Conservation (phyloP, 306 rosid genomes). For the Astragalus glycyphyllos region DNA sequence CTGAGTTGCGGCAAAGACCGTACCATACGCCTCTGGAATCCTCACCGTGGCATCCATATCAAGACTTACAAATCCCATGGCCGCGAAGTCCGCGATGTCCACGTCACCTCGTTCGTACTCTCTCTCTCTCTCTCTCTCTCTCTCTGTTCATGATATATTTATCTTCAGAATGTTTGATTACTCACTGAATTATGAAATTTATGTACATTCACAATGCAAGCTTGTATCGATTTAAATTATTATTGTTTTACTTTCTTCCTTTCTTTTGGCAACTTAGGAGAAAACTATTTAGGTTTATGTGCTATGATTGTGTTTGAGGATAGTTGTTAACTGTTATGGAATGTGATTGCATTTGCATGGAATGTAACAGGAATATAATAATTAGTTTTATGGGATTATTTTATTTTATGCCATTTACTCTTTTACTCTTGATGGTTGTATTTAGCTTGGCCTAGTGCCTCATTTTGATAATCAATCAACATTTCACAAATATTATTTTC, state of each 20-base stretch:
- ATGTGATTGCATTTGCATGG: conserved; percentile 1
- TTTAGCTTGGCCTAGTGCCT: too few species aligned
- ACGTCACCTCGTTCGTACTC: conserved; percentile 63
- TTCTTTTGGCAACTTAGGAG: not conserved
- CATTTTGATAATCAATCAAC: too few species aligned
- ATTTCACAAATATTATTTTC: too few species aligned
- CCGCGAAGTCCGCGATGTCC: conserved; percentile 91
- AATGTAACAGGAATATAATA: too few species aligned
- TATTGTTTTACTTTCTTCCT: not conserved
- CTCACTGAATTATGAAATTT: not conserved
- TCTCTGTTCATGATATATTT: not conserved
- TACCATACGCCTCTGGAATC: conserved; percentile 95
- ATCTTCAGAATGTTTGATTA: not conserved
- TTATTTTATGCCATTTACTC: too few species aligned
- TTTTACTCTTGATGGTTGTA: too few species aligned
- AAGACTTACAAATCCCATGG: conserved; percentile 92
- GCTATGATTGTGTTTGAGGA: not conserved
- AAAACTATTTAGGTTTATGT: not conserved
- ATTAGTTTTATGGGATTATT: too few species aligned
- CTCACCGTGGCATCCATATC: conserved; percentile 90
- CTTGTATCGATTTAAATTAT: not conserved
- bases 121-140: not conserved
- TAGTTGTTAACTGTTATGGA: not conserved
- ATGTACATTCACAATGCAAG: conserved; percentile 21
- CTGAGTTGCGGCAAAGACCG: conserved; percentile 92